Evolutionary conservation across 2,329 filamentous ascomycete genomes (phyloP), one percentile per base, ranked within the genome.

Genomic region (Plenodomus lindquistii): DNA sequence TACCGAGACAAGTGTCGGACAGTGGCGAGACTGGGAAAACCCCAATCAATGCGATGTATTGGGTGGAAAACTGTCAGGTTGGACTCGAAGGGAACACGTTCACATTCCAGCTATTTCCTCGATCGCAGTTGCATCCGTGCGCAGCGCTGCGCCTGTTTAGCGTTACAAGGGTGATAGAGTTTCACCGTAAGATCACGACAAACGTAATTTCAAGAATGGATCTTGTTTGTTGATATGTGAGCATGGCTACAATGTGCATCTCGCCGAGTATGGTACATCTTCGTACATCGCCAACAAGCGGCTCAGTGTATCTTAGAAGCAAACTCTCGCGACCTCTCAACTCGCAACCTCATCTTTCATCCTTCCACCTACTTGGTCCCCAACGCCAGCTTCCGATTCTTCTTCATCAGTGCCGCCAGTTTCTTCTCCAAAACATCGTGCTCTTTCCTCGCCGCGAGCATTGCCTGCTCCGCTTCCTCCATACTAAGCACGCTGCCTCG

Each of bases 381-480:
- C 18, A 40, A 19, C 21, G 41, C 49, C 43, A 69, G n/a, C 54
- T 67, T 70, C 52, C 60, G 65, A 40, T 73, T 73, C 57, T 69
- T 63, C 59, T 71, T 73, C 50, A 71, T 65, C n/a, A 71, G 41
- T 13, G 48, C 62, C 3, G 59, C 60, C 20, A 73, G 42, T 49
- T 69, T 72, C 57, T 71, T 71, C 47, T 72, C 70, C 44, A 71
- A 38, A 18, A 62, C 62, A 49, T 72, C 70, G 22, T 70, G 61
- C 22, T 72, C 69, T 51, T 70, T 67, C 53, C 60, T 65, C 37
- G 69, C 69, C 9, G 57, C 57, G 20, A 65, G 55, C 62, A 73
- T 65, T 10, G 66, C 68, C 15, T 62, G 57, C 47, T 73, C 71
- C 13, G 69, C 64, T 55, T 73, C 69, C n/a, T 71, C 66, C 22